A percentile compares a stretch with the other conserved stretches of the same genome.
phyloP scores from a whole-genome alignment of 1,139 yeast genomes.

The Debaryomyces singareniensis region DNA sequence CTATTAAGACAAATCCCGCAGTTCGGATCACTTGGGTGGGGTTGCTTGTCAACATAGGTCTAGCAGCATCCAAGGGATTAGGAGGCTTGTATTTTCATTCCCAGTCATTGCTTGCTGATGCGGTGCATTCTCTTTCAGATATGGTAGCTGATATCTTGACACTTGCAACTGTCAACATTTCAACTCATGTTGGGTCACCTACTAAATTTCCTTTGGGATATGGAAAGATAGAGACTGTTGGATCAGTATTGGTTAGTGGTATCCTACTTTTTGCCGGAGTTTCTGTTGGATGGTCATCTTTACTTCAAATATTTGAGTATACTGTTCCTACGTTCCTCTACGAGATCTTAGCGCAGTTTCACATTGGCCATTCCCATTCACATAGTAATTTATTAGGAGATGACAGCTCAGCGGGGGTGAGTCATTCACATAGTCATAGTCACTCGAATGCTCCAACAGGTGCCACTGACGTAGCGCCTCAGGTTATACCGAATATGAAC shows the following conservation, averaged over 20 bases:
- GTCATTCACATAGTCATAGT: slow-evolving; percentile 37
- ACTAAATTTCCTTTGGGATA: slow-evolving; percentile 75
- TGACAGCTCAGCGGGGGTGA: slow-evolving; percentile 16
- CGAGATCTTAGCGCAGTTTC: slow-evolving; percentile 41
- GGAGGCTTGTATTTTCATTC: slow-evolving; percentile 94
- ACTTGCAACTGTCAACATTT: slow-evolving; percentile 78
- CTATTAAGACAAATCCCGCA: slow-evolving; percentile 61
- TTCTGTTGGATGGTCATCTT: slow-evolving; percentile 85
- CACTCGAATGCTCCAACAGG: slow-evolving; percentile 11
- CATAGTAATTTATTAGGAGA: slow-evolving; percentile 20
- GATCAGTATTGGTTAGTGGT: slow-evolving; percentile 81
- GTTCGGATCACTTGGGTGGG: slow-evolving; percentile 94
- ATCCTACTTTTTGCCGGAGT: slow-evolving; percentile 82
- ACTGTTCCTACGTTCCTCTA: slow-evolving; percentile 49
- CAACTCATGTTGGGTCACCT: slow-evolving; percentile 57
- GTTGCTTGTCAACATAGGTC: slow-evolving; percentile 68
- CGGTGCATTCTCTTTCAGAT: slow-evolving; percentile 87
- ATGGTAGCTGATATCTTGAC: slow-evolving; percentile 86
- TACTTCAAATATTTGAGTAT: slow-evolving; percentile 65
- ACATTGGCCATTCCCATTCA: slow-evolving; percentile 47
- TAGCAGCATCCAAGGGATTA: slow-evolving; percentile 79
- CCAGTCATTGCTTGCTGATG: slow-evolving; percentile 89
- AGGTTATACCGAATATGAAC: slow-evolving; percentile 62
- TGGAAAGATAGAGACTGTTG: slow-evolving; percentile 89
- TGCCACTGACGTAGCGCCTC: slow-evolving; percentile 6